A percentile compares a stretch with the other conserved stretches of the same genome.
Evolutionary conservation across 371 early-diverging fungal species (phyloP).

Genomic region (Mortierella polycephala): DNA sequence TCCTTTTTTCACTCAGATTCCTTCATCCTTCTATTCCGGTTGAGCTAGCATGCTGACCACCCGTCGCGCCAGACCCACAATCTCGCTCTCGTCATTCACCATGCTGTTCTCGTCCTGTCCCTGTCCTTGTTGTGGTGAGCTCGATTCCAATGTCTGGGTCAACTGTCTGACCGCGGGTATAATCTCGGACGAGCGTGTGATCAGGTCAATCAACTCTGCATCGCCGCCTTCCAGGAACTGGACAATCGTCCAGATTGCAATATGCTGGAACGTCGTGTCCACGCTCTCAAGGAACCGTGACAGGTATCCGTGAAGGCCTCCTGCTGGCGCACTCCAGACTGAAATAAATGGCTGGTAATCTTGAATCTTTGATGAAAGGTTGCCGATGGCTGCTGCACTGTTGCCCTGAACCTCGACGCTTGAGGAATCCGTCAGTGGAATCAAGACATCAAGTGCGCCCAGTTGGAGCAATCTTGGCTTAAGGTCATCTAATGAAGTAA

Average conservation of each 20-base stretch:
- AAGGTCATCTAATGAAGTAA: slow-evolving; percentile 67
- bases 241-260: slow-evolving; percentile 92
- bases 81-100: slow-evolving; percentile 45
- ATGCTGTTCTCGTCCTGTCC: slow-evolving; percentile 20
- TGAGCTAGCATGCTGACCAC: slow-evolving; percentile 39
- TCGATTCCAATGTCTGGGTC: slow-evolving; percentile 40
- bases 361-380: slow-evolving; percentile 77
- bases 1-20: background rate
- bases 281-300: slow-evolving; percentile 75
- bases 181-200: slow-evolving; percentile 39
- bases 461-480: slow-evolving; percentile 75
- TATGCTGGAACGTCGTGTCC: slow-evolving; percentile 83
- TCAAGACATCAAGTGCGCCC: slow-evolving; percentile 74
- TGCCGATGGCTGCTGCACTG: slow-evolving; percentile 87
- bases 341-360: slow-evolving; percentile 76
- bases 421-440: slow-evolving; percentile 73
- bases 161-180: slow-evolving; percentile 47
- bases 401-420: slow-evolving; percentile 87
- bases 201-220: slow-evolving; percentile 43
- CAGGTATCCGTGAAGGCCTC: slow-evolving; percentile 80
- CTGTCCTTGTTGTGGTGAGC: slow-evolving; percentile 20
- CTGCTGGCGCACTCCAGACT: slow-evolving; percentile 75
- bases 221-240: slow-evolving; percentile 81
- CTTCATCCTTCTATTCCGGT: slow-evolving; percentile 1
- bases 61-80: slow-evolving; percentile 50